Evolutionary conservation across 148 eudicot genomes (phyloP), one percentile per base, ranked within the genome.

Genomic region (Pouteria glomerata): DNA sequence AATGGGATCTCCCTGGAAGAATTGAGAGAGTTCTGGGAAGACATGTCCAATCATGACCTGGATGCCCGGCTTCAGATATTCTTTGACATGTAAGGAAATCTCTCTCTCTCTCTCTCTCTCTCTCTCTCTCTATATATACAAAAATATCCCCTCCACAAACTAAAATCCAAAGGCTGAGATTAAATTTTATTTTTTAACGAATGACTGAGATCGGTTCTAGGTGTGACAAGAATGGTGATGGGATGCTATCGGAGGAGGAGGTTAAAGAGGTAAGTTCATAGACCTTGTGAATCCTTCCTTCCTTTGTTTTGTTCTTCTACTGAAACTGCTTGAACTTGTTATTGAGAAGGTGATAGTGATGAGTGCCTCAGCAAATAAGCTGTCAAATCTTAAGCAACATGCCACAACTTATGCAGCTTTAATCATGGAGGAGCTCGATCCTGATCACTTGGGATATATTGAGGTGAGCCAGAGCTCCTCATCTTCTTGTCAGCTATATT

Each of bases 211-310:
- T n/a, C n/a, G n/a, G n/a, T n/a, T 26, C 21, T 8, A 96, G 96
- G 99, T 96, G 99, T 81, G 97, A 96, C 83, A 96, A 90, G 77
- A 87, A 92, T 82, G 99, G 99, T 6, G 97, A 92, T 80, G 99
- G 99, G 39, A 85, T 82, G 78, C 78, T 96, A 68, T 88, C 97
- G 0, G 97, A 92, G 74, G 99, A 92, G 0, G 97, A 96, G 76
- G 97, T 96, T 57, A 85, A 82, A 65, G 96, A 92, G 92, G 98
- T 95, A 66, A 69, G 52, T 18, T 4, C 34, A 45, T 68, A 13
- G 2, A 39, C 45, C 68, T 4, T 59, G 42, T 57, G 0, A 7
- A 39, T 68, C 23, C 30, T 58, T 23, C 50, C 50, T 64, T 23
- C 12, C 29, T 11, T 29, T 19, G 29, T 63, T 74, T 8, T 12